These are phyloP conservation scores for Coemansia sp. DNA, from an alignment of 192 early-diverging fungal genomes.

Conservation along the genomic window DNA sequence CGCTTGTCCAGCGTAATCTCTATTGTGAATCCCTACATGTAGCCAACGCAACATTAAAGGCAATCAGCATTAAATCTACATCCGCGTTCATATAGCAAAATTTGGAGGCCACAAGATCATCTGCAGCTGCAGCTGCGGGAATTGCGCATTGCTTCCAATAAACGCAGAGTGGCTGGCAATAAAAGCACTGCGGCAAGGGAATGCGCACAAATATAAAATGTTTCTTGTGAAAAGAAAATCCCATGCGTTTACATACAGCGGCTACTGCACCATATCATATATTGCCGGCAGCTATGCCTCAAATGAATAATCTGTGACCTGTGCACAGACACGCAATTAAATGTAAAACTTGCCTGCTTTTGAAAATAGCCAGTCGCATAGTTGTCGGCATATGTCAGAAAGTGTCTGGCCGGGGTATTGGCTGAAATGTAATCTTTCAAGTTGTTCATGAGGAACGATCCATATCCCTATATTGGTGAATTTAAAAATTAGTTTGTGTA, in stretches of 20 bases:
- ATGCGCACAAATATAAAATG: neutral
- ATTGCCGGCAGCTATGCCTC: slow-evolving; percentile 9
- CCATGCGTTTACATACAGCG: slow-evolving; percentile 7
- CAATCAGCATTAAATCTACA: neutral
- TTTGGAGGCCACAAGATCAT: slow-evolving; percentile 7
- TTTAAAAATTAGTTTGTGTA: neutral
- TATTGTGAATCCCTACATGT: slow-evolving; percentile 83
- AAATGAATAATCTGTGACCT: neutral
- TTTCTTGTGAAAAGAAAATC: slow-evolving; percentile 8
- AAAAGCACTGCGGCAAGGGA: neutral
- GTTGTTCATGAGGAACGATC: slow-evolving; percentile 93
- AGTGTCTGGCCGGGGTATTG: slow-evolving; percentile 74
- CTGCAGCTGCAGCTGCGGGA: slow-evolving; percentile 1
- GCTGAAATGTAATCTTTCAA: slow-evolving; percentile 89
- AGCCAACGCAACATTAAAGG: neutral
- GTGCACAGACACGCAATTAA: slow-evolving; percentile 13
- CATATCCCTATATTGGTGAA: slow-evolving; percentile 73
- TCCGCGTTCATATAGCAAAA: neutral
- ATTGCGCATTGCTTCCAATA: neutral
- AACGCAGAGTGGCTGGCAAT: neutral
- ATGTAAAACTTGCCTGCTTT: slow-evolving; percentile 68
- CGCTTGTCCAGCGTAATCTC: slow-evolving; percentile 92
- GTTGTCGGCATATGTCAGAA: slow-evolving; percentile 98
- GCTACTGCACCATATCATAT: slow-evolving; percentile 1
- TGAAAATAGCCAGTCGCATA: slow-evolving; percentile 98